Evolutionary conservation across 2,329 filamentous ascomycete species (phyloP).

Genomic region (Aspergillus neotritici): DNA sequence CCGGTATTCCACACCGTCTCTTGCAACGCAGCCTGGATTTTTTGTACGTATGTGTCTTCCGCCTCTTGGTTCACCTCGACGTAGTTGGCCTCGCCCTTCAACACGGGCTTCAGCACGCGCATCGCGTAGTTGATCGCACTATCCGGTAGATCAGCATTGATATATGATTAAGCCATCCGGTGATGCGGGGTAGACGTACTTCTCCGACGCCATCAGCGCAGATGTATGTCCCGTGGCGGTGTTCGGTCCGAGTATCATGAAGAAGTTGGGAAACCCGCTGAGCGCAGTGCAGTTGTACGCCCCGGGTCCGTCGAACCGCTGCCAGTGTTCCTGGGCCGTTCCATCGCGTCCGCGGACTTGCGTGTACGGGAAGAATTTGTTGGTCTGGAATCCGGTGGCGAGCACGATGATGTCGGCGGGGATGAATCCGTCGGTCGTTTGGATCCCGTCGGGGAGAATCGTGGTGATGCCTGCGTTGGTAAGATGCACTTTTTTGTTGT

Average conservation of each 20-base stretch:
- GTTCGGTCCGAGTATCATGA: constrained; percentile 43
- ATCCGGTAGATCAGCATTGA: too few relatives aligned
- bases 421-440: constrained; percentile 17
- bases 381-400: constrained; percentile 25
- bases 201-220: constrained; percentile 10
- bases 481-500: too few relatives aligned
- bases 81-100: too few relatives aligned
- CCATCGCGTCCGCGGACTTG: constrained; percentile 22
- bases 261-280: constrained; percentile 45
- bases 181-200: too few relatives aligned
- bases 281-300: constrained; percentile 49
- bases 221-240: constrained; percentile 47
- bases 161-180: too few relatives aligned
- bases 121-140: too few relatives aligned
- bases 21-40: too few relatives aligned
- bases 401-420: constrained; percentile 23
- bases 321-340: constrained; percentile 18
- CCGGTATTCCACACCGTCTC: too few relatives aligned
- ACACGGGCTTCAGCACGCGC: too few relatives aligned
- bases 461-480: too few relatives aligned
- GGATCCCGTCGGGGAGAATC: constrained; percentile 42
- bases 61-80: too few relatives aligned
- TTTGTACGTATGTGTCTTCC: too few relatives aligned
- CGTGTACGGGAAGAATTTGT: constrained; percentile 19
- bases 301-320: not conserved